Percentiles rank a stretch among this genome's conserved stretches.
These are phyloP conservation scores for Meyerozyma carpophila DNA, from an alignment of 1,139 yeast species.

Conservation along the genomic window DNA sequence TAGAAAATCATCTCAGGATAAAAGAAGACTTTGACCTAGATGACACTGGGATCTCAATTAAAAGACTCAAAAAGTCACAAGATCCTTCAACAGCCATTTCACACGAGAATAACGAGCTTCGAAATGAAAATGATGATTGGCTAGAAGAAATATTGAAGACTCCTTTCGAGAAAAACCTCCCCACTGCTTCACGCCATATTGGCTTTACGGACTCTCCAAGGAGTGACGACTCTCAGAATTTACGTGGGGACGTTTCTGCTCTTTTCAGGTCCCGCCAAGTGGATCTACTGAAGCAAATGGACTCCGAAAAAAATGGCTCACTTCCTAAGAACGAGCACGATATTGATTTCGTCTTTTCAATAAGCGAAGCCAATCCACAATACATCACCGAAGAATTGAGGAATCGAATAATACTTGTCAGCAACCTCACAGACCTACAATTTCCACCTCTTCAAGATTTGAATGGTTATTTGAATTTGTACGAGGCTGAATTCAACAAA, in stretches of 20 bases:
- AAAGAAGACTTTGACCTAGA: not conserved
- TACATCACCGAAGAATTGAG: constrained; percentile 48
- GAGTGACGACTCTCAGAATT: constrained; percentile 5
- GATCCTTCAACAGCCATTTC: not conserved
- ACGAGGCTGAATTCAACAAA: constrained; percentile 68
- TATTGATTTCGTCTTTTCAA: constrained; percentile 12
- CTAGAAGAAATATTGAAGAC: constrained; percentile 59
- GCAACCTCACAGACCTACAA: constrained; percentile 46
- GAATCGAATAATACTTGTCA: constrained; percentile 44
- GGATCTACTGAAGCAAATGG: constrained; percentile 45
- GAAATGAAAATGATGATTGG: constrained; percentile 49
- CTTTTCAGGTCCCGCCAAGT: constrained; percentile 57
- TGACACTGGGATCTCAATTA: not conserved
- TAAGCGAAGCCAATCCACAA: constrained; percentile 9
- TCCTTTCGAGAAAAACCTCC: constrained; percentile 51
- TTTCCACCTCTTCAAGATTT: constrained; percentile 73
- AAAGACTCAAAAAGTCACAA: not conserved
- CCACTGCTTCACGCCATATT: constrained; percentile 47
- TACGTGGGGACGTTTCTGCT: constrained; percentile 36
- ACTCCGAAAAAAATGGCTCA: constrained; percentile 8
- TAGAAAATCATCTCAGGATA: not conserved
- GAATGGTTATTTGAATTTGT: constrained; percentile 65
- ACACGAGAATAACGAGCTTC: not conserved
- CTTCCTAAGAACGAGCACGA: constrained; percentile 5
- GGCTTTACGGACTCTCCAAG: constrained; percentile 46